Conservation (phyloP, 208 protist species). For the Leishmania braziliensis region DNA sequence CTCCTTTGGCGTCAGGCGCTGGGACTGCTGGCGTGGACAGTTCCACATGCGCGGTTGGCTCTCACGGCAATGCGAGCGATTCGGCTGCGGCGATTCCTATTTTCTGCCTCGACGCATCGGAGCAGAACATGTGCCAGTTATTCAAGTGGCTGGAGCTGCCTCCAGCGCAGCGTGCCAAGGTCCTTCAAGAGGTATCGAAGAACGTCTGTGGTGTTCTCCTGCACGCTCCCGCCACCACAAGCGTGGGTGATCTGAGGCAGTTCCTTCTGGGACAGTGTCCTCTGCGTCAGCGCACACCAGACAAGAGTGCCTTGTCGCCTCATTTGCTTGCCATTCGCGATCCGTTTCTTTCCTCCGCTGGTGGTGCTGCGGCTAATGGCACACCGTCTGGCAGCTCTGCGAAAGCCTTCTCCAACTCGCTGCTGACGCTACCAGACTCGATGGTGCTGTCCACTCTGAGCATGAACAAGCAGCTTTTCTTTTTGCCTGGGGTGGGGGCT, state of each 20-base stretch:
- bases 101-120: slow-evolving; percentile 25
- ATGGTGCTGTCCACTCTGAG: not conserved
- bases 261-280: slow-evolving; percentile 11
- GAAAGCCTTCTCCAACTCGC: not conserved
- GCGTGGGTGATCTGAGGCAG: slow-evolving; percentile 3
- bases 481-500: not conserved
- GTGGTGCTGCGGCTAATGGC: not conserved
- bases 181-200: slow-evolving; percentile 7
- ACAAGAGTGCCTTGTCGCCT: not conserved
- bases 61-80: not conserved
- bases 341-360: not conserved
- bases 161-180: slow-evolving; percentile 1
- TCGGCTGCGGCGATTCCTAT: not conserved
- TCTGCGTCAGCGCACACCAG: not conserved
- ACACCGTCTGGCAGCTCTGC: not conserved
- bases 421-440: slow-evolving; percentile 3
- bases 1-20: not conserved
- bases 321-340: slow-evolving; percentile 23
- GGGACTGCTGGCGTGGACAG: not conserved
- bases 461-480: not conserved
- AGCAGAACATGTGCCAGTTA: slow-evolving; percentile 7
- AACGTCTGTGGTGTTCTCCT: slow-evolving; percentile 12
- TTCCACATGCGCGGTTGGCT: not conserved
- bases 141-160: slow-evolving; percentile 14
- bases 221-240: slow-evolving; percentile 10